A percentile compares a stretch with the other conserved stretches of the same genome.
These are phyloP conservation scores for Komagataea norvegica DNA, from an alignment of 1,139 yeast species.

Conservation along the genomic window DNA sequence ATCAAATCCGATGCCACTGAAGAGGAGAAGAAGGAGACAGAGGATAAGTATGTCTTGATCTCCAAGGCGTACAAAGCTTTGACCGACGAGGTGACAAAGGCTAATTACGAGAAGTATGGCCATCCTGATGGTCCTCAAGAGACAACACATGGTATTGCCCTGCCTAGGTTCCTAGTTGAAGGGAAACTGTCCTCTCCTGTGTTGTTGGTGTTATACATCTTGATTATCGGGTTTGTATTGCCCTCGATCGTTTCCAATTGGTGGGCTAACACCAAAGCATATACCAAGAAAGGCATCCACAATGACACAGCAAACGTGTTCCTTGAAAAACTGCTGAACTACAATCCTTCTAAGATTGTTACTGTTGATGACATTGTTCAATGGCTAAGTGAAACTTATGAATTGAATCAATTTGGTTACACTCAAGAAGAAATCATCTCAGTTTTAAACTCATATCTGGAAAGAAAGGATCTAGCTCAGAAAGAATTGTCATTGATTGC, in stretches of 20 bases:
- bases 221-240: conserved; percentile 68
- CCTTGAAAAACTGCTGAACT: conserved; percentile 58
- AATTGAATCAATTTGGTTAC: conserved; percentile 45
- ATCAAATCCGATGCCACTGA: conserved; percentile 60
- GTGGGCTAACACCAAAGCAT: conserved; percentile 84
- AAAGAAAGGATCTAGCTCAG: conserved; percentile 41
- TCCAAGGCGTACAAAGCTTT: conserved; percentile 92
- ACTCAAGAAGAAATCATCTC: conserved; percentile 43
- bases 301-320: conserved; percentile 76
- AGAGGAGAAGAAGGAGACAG: conserved; percentile 53
- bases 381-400: conserved; percentile 61
- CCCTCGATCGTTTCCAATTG: conserved; percentile 79
- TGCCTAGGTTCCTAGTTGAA: conserved; percentile 88
- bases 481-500: conserved; percentile 53
- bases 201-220: conserved; percentile 60
- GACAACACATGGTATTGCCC: conserved; percentile 91
- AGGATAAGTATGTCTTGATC: conserved; percentile 73
- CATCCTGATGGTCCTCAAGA: conserved; percentile 98
- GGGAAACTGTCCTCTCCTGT: conserved; percentile 64
- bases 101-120: conserved; percentile 82
- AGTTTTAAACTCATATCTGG: conserved; percentile 53
- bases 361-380: conserved; percentile 54
- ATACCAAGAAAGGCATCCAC: conserved; percentile 80
- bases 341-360: conserved; percentile 71
- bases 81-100: conserved; percentile 82